Evolutionary conservation across 164 flowering plant genomes (phyloP), one percentile per base, ranked within the genome.

Genomic region (Santalum album): DNA sequence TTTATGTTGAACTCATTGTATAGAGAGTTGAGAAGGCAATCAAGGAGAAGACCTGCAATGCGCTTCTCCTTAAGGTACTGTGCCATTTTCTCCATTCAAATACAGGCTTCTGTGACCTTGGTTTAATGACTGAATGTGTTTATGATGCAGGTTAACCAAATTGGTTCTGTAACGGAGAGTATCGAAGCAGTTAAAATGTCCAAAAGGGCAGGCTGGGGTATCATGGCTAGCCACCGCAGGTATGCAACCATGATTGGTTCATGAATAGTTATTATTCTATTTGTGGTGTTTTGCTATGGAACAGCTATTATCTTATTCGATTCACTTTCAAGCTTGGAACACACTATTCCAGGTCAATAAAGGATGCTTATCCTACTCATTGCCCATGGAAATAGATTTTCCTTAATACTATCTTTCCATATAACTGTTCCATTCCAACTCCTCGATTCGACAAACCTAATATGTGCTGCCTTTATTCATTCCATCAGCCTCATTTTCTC

Each of bases 221-320:
- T 88, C 23, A 88, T 88, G 96, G 82, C 96, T 62, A 88, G 96
- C 75, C 94, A 86, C 68, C 83, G 96, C 70, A 82, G 92, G 88
- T 84, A 51, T 53, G 67, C 29, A 25, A 51, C 25, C 50, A 24
- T 39, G 18, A 51, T 12, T 25, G 3, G 14, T 12, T 38, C 3
- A 11, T 15, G 16, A 38, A 11, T 6, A 32, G 7, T 32, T 12
- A 1, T 32, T 32, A 32, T 32, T 7, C 12, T 32, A 32, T 32
- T 32, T 32, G 36, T 32, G 12, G 36, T 12, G n/a, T n/a, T n/a
- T n/a, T n/a, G n/a, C n/a, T n/a, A n/a, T n/a, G n/a, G n/a, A n/a
- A n/a, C n/a, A n/a, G n/a, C n/a, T n/a, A n/a, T n/a, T n/a, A n/a
- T n/a, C n/a, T n/a, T n/a, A n/a, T n/a, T n/a, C n/a, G n/a, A n/a